A percentile compares a stretch with the other conserved stretches of the same genome.
Evolutionary conservation across 208 protist genomes (phyloP).

Genomic region (Jaenimonas drosophilae): DNA sequence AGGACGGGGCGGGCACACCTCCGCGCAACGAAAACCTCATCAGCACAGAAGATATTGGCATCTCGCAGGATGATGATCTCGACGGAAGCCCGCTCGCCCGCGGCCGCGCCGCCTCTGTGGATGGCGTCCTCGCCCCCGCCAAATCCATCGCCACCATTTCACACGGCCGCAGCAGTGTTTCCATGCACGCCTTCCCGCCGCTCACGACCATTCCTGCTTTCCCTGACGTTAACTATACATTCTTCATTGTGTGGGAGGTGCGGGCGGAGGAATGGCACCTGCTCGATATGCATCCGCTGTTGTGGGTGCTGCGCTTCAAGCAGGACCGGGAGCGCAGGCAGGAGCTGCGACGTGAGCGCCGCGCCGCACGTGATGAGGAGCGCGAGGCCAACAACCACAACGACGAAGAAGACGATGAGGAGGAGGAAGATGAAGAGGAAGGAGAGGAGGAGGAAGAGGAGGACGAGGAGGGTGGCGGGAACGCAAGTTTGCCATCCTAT

Average conservation of each 20-base stretch:
- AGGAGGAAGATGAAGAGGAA: conserved; percentile 2
- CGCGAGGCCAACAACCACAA: conserved; percentile 11
- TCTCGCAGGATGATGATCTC: no score
- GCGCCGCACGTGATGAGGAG: conserved; percentile 6
- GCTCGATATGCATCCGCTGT: conserved; percentile 34
- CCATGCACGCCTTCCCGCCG: background rate
- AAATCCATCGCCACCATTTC: background rate
- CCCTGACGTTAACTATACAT: conserved; percentile 6
- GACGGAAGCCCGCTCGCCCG: no score
- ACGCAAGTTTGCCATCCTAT: conserved; percentile 10
- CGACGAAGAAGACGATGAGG: conserved; percentile 3
- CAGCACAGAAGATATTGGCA: no score
- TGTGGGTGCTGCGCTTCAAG: conserved; percentile 15
- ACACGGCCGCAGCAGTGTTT: background rate
- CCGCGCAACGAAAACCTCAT: background rate
- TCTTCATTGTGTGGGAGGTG: conserved; percentile 31
- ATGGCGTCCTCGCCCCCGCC: no score
- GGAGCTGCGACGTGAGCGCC: background rate
- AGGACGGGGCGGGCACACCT: no score
- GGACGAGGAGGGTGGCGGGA: conserved; percentile 5
- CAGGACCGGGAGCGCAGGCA: conserved; percentile 5
- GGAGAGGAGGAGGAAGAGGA: conserved; percentile 2
- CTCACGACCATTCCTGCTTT: conserved; percentile 11
- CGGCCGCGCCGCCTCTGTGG: no score
- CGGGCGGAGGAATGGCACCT: conserved; percentile 33